Conservation (phyloP, 495 filamentous ascomycete genomes). For the Annulohypoxylon maeteangense region DNA sequence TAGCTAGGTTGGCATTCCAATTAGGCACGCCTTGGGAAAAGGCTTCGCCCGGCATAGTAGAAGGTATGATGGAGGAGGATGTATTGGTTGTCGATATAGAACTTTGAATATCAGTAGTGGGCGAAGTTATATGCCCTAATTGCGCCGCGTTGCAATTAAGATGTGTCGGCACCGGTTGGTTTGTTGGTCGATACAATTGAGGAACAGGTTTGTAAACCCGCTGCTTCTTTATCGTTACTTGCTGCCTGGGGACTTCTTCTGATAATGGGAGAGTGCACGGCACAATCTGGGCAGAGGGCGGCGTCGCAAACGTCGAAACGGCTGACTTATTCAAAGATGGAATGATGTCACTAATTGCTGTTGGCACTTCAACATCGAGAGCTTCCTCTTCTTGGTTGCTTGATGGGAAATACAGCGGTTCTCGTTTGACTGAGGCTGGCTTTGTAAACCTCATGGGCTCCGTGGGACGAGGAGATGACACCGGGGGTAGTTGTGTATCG, state of each 20-base stretch:
- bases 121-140: neutral
- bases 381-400: constrained; percentile 58
- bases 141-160: neutral
- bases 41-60: constrained; percentile 28
- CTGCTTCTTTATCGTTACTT: constrained; percentile 14
- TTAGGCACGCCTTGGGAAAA: neutral
- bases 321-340: constrained; percentile 37
- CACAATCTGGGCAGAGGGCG: constrained; percentile 57
- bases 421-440: neutral
- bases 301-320: constrained; percentile 41
- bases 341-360: constrained; percentile 54
- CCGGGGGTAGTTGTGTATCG: constrained; percentile 37
- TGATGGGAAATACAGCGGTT: constrained; percentile 36
- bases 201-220: constrained; percentile 19
- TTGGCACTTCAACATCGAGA: constrained; percentile 65
- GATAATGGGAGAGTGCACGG: constrained; percentile 48
- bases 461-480: constrained; percentile 37
- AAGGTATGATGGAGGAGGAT: constrained; percentile 44
- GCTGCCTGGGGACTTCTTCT: neutral
- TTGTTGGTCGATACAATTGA: constrained; percentile 32
- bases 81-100: constrained; percentile 23
- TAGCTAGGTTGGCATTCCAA: neutral
- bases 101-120: constrained; percentile 10
- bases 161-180: neutral
- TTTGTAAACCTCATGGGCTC: neutral